A percentile compares a stretch with the other conserved stretches of the same genome.
phyloP scores from a whole-genome alignment of 139 green algal species.

The Chlamydomonas schloesseri region DNA sequence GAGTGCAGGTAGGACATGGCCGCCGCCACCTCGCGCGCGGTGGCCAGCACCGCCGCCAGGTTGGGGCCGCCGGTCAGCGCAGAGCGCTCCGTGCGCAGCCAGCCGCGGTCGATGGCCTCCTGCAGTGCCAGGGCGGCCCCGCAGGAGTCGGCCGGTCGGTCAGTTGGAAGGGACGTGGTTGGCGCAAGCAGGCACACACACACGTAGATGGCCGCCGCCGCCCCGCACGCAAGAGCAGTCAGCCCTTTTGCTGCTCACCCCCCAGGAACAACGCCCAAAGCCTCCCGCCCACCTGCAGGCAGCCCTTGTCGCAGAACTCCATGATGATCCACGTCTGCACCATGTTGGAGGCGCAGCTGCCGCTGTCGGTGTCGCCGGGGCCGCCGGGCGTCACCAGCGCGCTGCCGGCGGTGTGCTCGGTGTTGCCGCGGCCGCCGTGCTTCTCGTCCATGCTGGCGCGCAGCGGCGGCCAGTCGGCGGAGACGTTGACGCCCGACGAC shows the following conservation, averaged over 20 bases:
- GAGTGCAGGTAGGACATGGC: constrained; percentile 72
- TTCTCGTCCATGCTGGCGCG: background rate
- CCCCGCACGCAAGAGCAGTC: too few relatives aligned
- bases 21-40: constrained; percentile 57
- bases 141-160: too few relatives aligned
- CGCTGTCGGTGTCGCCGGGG: background rate
- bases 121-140: background rate
- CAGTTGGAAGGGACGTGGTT: too few relatives aligned
- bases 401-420: background rate
- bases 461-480: constrained; percentile 23
- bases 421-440: background rate
- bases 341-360: background rate
- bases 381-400: too few relatives aligned
- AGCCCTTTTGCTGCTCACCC: too few relatives aligned
- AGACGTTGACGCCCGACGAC: background rate
- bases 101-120: constrained; percentile 62
- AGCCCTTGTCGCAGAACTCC: constrained; percentile 49
- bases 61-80: constrained; percentile 40
- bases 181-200: too few relatives aligned
- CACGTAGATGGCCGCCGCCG: too few relatives aligned
- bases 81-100: constrained; percentile 47
- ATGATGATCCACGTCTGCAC: constrained; percentile 49
- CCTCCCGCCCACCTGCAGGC: constrained; percentile 46
- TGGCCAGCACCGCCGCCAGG: constrained; percentile 55
- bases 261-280: too few relatives aligned